Conservation (phyloP, 305 asterid species). For the Fraxinus latifolia region DNA sequence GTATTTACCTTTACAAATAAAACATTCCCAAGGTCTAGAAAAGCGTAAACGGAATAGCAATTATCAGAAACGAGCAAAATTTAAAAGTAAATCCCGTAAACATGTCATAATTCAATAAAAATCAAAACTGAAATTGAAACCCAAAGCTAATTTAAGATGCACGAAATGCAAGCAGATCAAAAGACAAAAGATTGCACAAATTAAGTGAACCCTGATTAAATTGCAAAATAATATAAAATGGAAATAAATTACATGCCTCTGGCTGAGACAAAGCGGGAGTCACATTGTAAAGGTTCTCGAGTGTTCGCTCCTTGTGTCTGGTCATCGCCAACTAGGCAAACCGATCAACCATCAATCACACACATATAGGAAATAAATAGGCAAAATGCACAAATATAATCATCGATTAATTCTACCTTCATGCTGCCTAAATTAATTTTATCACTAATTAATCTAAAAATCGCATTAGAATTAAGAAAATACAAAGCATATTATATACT, state of each 20-base stretch:
- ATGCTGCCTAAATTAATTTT: not conserved
- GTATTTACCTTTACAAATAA: not conserved
- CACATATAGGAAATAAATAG: not conserved
- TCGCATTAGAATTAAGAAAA: not conserved
- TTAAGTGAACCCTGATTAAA: slow-evolving; percentile 34
- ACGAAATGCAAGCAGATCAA: not conserved
- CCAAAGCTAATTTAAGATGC: slow-evolving; percentile 9
- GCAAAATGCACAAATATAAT: slow-evolving; percentile 6
- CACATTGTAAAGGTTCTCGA: slow-evolving; percentile 52
- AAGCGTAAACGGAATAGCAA: not conserved
- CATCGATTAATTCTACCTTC: not conserved
- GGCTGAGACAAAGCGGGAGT: slow-evolving; percentile 47
- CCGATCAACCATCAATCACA: slow-evolving; percentile 46
- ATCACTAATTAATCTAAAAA: not conserved
- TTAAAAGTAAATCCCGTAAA: slow-evolving; percentile 19
- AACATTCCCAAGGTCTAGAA: not conserved
- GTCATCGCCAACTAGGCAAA: slow-evolving; percentile 48
- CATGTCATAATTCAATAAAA: slow-evolving; percentile 7
- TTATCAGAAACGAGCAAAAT: not conserved
- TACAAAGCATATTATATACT: not conserved
- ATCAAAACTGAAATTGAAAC: slow-evolving; percentile 10
- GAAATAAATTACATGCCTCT: slow-evolving; percentile 44
- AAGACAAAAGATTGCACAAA: slow-evolving; percentile 2
- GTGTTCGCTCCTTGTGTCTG: slow-evolving; percentile 48
- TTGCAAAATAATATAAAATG: slow-evolving; percentile 8